Base-by-base conservation (phyloP, 495 filamentous ascomycete genomes). In the Aspergillus sclerotioniger region DNA sequence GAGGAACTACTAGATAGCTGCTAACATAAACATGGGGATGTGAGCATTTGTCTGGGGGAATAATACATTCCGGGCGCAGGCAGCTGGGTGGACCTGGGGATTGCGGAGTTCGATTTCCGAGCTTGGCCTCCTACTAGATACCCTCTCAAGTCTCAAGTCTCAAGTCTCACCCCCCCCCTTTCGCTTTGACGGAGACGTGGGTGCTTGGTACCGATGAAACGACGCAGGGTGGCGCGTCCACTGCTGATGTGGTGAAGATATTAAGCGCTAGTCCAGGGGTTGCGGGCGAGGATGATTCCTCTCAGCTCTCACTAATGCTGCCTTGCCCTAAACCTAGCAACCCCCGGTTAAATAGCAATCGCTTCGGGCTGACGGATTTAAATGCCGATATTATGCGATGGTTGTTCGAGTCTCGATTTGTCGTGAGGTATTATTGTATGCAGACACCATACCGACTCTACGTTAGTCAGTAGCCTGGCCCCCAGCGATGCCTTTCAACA, bases 41-140 rank as follows among this genome's bases (percentile, higher is more conserved):
- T n/a, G 37, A 41, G 12, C 37, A 41, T 12, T 5, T 46, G n/a
- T 56, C 43, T 49, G 47, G 54, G 47, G 20, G 28, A 41, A 51
- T 51, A 41, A 41, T 41, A 41, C 46, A 56, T 50, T 50, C 54
- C 32, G 54, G 33, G 31, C 37, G 37, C 37, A 41, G 37, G 13
- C 37, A 41, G 37, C 37, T 15, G 5, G 25, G 37, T 41, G 37
- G 63, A 60, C 33, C 62, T 59, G 43, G 52, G 48, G 52, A 61
- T 56, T 57, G 62, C 63, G 63, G 63, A 62, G 57, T 51, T 55
- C 51, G 57, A 52, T 62, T 60, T 61, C 63, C 57, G 57, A 55
- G 33, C 6, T 37, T 32, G 25, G 52, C 48, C 46, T 47, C 49
- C 19, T 25, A 7, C 33, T 45, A 10, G 53, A 15, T 28, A 17